These are phyloP conservation scores for Suillus subaureus DNA, from an alignment of 768 basidiomycete species.

Conservation along the genomic window DNA sequence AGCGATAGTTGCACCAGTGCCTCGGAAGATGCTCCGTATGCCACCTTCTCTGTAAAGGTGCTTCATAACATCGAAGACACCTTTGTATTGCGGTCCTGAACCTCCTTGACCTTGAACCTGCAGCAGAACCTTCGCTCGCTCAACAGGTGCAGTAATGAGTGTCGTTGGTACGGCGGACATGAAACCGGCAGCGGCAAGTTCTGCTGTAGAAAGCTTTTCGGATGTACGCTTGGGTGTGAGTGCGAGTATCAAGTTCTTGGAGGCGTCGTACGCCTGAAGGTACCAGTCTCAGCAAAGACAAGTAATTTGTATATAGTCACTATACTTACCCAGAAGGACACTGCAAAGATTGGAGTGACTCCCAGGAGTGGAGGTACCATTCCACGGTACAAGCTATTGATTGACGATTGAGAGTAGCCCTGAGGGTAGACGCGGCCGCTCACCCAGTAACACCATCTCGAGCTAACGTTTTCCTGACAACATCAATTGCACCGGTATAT, in stretches of 20 bases:
- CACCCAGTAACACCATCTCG: constrained; percentile 90
- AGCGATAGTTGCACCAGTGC: constrained; percentile 89
- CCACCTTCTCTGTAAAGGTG: constrained; percentile 96
- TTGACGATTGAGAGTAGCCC: constrained; percentile 9
- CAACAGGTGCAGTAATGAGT: constrained; percentile 91
- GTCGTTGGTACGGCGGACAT: constrained; percentile 93
- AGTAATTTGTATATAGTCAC: background rate
- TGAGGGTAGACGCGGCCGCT: constrained; percentile 7
- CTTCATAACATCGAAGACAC: constrained; percentile 87
- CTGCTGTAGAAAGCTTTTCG: constrained; percentile 63
- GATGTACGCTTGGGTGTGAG: constrained; percentile 77
- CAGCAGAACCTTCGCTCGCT: constrained; percentile 93
- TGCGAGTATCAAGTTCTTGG: constrained; percentile 81
- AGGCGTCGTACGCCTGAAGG: constrained; percentile 85
- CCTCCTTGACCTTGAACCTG: constrained; percentile 93
- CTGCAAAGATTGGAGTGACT: constrained; percentile 96
- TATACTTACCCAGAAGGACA: constrained; percentile 90
- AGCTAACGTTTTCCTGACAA: constrained; percentile 89
- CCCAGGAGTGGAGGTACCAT: constrained; percentile 93
- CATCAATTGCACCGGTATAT: constrained; percentile 92
- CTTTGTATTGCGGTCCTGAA: constrained; percentile 74
- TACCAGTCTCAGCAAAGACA: constrained; percentile 12
- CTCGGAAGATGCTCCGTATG: constrained; percentile 86
- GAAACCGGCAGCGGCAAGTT: constrained; percentile 93
- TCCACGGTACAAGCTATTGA: constrained; percentile 80